Base-by-base conservation (phyloP, 2,329 filamentous ascomycete species). In the Domatiomyces globalis region DNA sequence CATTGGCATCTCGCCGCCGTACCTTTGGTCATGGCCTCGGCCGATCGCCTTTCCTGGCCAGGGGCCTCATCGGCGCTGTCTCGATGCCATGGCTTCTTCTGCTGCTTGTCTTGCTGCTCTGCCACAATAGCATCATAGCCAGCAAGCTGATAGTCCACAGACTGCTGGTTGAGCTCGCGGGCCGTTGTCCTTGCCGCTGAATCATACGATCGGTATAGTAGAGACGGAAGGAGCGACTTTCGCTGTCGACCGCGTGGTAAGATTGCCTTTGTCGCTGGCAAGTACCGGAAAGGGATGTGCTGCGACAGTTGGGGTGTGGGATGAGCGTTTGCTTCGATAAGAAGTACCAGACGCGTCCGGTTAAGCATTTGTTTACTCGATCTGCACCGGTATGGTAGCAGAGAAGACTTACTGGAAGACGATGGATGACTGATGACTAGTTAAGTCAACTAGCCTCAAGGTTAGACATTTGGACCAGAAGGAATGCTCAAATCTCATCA, bases 21-120 rank as follows among this genome's bases (percentile, higher is more conserved):
- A 79, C 79, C 81, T 65, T 82, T 83, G 1, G 77, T 80, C 79
- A 84, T 83, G 10, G 74, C 73, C 55, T 76, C 67, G 64, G 78
- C 74, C 54, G 68, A 71, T 33, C 73, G 65, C 57, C 72, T 64
- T 51, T 71, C 63, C 51, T 70, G 69, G 3, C 80, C 77, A 5
- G 79, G 79, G n/a, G 78, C 73, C 39, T 68, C 60, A 55, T 80
- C 76, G 43, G 76, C 76, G 2, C 79, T 77, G 56, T 83, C 74
- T 15, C 80, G 72, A 56, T 80, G 79, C 82, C 82, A 85, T 58
- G 82, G 82, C 33, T 80, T 74, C 48, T 77, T 71, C 47, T 77
- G 69, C 56, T 83, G 80, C 53, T 64, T 61, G 1, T 71, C 62
- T 9, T 70, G 64, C 46, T 68, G 62, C 25, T 70, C 62, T n/a